Conservation (phyloP, 768 basidiomycete genomes). For the Calocybe cyanea region DNA sequence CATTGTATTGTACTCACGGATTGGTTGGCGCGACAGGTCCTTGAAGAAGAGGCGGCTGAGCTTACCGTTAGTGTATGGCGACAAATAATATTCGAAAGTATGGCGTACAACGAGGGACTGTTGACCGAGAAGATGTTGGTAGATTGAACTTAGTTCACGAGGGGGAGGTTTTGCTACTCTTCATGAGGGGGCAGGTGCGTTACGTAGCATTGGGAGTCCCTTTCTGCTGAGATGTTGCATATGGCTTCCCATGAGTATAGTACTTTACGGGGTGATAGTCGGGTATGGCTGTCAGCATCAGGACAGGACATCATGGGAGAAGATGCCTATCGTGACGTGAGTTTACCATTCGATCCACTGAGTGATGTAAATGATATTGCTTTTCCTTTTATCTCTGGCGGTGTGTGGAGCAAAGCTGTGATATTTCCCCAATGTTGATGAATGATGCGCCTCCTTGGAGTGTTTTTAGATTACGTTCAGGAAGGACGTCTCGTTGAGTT, state of each 20-base stretch:
- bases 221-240: constrained; percentile 43
- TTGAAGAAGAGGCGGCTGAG: constrained; percentile 88
- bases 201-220: constrained; percentile 45
- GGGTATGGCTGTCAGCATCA: constrained; percentile 18
- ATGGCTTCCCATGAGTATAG: constrained; percentile 31
- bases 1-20: background rate
- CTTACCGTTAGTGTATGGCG: constrained; percentile 82
- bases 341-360: constrained; percentile 50
- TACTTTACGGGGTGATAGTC: constrained; percentile 20
- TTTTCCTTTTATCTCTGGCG: constrained; percentile 21
- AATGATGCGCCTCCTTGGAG: background rate
- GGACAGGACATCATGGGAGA: constrained; percentile 16
- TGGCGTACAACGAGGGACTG: constrained; percentile 87
- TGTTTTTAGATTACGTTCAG: too few relatives aligned
- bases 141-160: constrained; percentile 42
- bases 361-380: constrained; percentile 46
- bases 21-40: constrained; percentile 49
- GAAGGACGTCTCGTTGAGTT: constrained; percentile 18
- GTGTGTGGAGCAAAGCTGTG: constrained; percentile 10
- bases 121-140: constrained; percentile 84
- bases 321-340: constrained; percentile 39
- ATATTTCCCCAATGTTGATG: constrained; percentile 2
- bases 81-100: constrained; percentile 91
- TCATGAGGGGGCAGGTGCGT: constrained; percentile 55
- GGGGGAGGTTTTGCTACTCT: constrained; percentile 26